Evolutionary conservation across 1,284 basidiomycete species (phyloP).

Genomic region (Schizopora paradoxa): DNA sequence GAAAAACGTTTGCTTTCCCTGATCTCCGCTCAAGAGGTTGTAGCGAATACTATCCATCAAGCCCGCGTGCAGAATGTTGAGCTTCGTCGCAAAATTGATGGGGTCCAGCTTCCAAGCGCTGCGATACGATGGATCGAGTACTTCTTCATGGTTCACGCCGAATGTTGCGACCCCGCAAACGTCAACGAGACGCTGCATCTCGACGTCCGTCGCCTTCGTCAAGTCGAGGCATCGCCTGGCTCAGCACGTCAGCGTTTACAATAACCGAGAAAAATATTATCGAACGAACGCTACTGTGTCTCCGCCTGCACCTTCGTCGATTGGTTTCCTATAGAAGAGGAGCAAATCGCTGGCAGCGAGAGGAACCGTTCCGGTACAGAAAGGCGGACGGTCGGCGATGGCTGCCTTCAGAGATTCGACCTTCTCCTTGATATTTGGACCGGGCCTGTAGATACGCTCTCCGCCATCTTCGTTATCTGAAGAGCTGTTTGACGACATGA

Average conservation of each 20-base stretch:
- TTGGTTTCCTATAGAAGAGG: neutral
- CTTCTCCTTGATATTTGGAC: too few species aligned
- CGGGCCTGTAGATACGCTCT: too few species aligned
- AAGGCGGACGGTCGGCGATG: too few species aligned
- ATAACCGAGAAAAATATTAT: neutral
- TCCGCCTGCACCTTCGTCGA: neutral
- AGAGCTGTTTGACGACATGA: too few species aligned
- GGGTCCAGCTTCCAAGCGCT: conserved; percentile 15
- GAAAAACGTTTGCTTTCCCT: neutral
- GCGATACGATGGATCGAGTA: conserved; percentile 9
- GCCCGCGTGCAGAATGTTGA: conserved; percentile 18
- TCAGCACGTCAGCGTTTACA: too few species aligned
- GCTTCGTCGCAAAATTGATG: conserved; percentile 3
- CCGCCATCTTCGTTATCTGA: too few species aligned
- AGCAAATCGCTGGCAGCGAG: neutral
- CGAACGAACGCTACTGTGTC: neutral
- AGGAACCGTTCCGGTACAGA: conserved; percentile 2
- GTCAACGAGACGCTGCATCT: neutral
- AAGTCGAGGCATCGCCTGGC: conserved; percentile 10
- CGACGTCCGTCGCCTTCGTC: neutral
- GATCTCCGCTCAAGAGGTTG: neutral
- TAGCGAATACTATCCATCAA: neutral
- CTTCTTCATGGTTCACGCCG: conserved; percentile 9
- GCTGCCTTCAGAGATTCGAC: too few species aligned
- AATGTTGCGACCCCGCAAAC: conserved; percentile 8